These are phyloP conservation scores for Urochloa ruziziensis DNA, from an alignment of 176 grass and related monocot genomes.

Conservation along the genomic window DNA sequence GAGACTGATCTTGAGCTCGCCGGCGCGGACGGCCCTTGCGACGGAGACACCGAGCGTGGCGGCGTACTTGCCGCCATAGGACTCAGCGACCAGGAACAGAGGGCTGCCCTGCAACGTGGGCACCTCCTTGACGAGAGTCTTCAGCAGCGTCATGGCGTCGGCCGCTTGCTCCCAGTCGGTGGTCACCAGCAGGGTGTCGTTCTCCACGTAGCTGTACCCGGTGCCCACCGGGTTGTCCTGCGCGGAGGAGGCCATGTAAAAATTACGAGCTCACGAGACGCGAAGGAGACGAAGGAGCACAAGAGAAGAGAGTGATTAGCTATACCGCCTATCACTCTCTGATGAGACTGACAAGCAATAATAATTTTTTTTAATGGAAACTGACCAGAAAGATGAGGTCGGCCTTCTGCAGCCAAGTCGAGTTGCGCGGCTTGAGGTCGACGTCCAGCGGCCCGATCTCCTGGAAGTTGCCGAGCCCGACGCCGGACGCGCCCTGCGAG, in stretches of 20 bases:
- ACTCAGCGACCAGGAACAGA: slow-evolving; percentile 76
- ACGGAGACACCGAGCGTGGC: slow-evolving; percentile 55
- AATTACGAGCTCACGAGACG: no score
- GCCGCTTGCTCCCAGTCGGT: slow-evolving; percentile 55
- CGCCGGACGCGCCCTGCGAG: slow-evolving; percentile 48
- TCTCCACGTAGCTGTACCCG: slow-evolving; percentile 84
- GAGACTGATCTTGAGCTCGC: slow-evolving; percentile 62
- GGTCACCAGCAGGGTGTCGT: slow-evolving; percentile 47
- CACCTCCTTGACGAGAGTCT: slow-evolving; percentile 42
- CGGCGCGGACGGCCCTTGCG: slow-evolving; percentile 42
- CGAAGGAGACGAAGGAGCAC: no score
- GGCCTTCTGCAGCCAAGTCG: slow-evolving; percentile 79
- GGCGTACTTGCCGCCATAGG: slow-evolving; percentile 84
- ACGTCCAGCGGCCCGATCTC: slow-evolving; percentile 72
- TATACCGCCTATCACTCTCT: no score
- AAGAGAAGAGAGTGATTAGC: no score
- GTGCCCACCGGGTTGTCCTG: slow-evolving; percentile 92
- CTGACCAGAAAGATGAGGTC: slow-evolving; percentile 85
- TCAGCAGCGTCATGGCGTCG: slow-evolving; percentile 53
- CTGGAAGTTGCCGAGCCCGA: slow-evolving; percentile 70
- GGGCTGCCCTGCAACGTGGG: slow-evolving; percentile 47
- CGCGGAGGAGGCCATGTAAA: no score
- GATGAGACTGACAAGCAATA: no score
- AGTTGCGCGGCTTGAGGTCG: slow-evolving; percentile 52
- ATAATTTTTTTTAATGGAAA: no score